These are phyloP conservation scores for Exophiala viscosa DNA, from an alignment of 2,329 filamentous ascomycete species.

Conservation along the genomic window DNA sequence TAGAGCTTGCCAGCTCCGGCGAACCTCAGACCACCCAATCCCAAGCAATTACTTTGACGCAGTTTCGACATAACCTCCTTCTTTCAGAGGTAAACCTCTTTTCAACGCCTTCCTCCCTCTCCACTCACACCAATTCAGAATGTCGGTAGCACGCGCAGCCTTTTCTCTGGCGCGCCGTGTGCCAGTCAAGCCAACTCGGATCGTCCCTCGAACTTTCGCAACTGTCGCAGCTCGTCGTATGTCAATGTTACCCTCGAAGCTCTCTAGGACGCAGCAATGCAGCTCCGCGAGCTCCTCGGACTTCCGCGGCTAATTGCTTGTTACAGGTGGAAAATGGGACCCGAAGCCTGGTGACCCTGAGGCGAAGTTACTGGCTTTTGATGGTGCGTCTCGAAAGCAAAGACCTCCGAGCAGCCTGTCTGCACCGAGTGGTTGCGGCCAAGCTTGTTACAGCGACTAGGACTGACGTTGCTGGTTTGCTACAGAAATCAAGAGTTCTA, in stretches of 20 bases:
- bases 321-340: constrained; percentile 38
- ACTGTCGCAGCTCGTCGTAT: constrained; percentile 45
- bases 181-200: constrained; percentile 35
- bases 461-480: constrained; percentile 21
- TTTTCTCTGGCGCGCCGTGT: constrained; percentile 45
- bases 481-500: constrained; percentile 74
- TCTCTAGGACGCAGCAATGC: not conserved
- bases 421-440: not conserved
- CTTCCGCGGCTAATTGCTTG: constrained; percentile 2
- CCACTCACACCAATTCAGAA: constrained; percentile 30
- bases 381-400: constrained; percentile 37
- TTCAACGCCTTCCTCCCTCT: constrained; percentile 4
- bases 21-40: constrained; percentile 3
- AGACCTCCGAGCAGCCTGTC: not conserved
- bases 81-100: constrained; percentile 1
- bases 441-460: not conserved
- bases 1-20: not conserved
- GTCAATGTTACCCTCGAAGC: constrained; percentile 30
- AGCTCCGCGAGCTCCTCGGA: constrained; percentile 13
- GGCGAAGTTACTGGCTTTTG: constrained; percentile 44
- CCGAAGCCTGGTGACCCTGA: constrained; percentile 37
- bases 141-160: constrained; percentile 48
- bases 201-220: constrained; percentile 45
- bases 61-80: constrained; percentile 7
- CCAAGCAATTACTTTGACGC: constrained; percentile 1